Evolutionary conservation across 2,329 filamentous ascomycete species (phyloP), one percentile per base, ranked within the genome.

Genomic region (Niveomyces coronatus): DNA sequence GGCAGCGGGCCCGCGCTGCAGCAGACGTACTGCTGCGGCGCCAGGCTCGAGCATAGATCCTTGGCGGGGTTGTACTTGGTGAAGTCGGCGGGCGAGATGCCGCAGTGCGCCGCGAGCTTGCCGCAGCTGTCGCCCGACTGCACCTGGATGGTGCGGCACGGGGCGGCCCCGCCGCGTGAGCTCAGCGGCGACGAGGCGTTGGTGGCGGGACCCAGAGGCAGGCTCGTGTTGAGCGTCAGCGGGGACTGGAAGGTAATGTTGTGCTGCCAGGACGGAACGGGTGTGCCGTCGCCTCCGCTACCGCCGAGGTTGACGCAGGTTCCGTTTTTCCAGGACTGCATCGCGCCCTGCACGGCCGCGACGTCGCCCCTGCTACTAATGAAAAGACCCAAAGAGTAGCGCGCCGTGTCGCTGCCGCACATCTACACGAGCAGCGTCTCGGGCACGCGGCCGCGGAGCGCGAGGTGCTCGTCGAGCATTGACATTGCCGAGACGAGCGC

Each of bases 1-100:
- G 61, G 61, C 1, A 62, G 47, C 0, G 45, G 49, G 3, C 63
- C 63, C 1, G 47, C 23, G 8, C 52, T 53, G 40, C 61, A 65
- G 47, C 62, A 66, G 1, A 63, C 55, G 29, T 46, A 51, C 44
- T 62, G 52, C 16, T 52, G 53, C 0, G 50, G 46, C 5, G 39
- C 38, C 1, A 70, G 50, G 0, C 43, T 53, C 3, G 50, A 45
- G 37, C 61, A 65, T 1, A 61, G 47, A 15, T 40, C 39, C 1
- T 39, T 17, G 3, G 17, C 38, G 5, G 47, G 40, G 42, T 59
- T 54, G 37, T 52, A 52, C 33, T 48, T 47, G 1, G 42, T 49
- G 26, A 57, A 55, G 23, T 50, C 41, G 4, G 40, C 31, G 0
- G 19, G 40, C 4, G 41, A 41, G 24, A 56, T 47, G n/a, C 48